These are phyloP conservation scores for Emmonsiellopsis sp. DNA, from an alignment of 2,329 filamentous ascomycete species.

Conservation along the genomic window DNA sequence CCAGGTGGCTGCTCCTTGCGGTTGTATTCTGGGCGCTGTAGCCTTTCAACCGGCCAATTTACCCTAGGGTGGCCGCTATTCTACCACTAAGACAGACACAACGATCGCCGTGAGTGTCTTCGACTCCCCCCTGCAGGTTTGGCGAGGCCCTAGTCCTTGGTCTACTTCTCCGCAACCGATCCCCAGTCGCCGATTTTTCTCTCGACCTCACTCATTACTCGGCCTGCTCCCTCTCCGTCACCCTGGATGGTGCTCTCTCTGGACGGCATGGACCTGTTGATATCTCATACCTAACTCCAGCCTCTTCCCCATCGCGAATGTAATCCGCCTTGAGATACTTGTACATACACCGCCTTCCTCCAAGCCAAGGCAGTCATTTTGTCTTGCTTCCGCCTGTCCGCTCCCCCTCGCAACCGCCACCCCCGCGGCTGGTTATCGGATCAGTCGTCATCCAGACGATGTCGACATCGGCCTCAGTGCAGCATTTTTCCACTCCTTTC, in stretches of 20 bases:
- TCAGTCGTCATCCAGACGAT: constrained; percentile 16
- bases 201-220: neutral
- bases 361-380: neutral
- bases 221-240: neutral
- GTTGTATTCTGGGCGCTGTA: neutral
- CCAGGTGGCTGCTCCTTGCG: neutral
- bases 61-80: neutral
- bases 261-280: neutral
- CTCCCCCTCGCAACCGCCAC: neutral
- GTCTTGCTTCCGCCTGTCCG: neutral
- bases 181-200: neutral
- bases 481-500: constrained; percentile 20
- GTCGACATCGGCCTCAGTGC: constrained; percentile 23
- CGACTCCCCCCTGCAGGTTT: neutral
- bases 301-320: neutral
- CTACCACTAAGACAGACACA: neutral
- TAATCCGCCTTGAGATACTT: neutral
- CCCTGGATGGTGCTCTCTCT: neutral
- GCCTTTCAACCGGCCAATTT: neutral
- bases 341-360: neutral
- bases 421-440: neutral
- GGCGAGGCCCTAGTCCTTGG: constrained; percentile 3
- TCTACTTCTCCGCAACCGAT: constrained; percentile 4
- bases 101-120: neutral
- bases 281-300: neutral